Base-by-base conservation (phyloP, 805 yeast species). In the Starmerella floricola region DNA sequence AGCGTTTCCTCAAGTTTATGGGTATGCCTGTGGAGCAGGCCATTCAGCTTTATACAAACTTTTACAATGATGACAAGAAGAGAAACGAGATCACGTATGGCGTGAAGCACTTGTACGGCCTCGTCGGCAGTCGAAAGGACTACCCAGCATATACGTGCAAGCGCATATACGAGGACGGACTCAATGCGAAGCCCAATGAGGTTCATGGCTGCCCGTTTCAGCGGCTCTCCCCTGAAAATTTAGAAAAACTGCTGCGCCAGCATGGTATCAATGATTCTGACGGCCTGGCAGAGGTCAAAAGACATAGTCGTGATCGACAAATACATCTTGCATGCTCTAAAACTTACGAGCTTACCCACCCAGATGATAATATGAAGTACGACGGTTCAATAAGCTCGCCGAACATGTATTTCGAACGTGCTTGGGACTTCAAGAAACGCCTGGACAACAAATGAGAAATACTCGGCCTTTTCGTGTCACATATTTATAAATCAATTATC, bases 141-240 rank as follows among this genome's bases (percentile, higher is more conserved):
- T 86, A 85, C 62, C 73, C 74, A 54, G 94, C 97, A 3, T 73
- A 80, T 79, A 81, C 78, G 57, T 91, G 96, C 65, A 72, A 75
- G 31, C 76, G 79, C 1, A 84, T 91, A 32, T 61, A 84, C 44
- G 68, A 75, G 21, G 78, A 78, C 51, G 84, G 85, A 6, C 72
- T 77, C 3, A 23, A 41, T 8, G 45, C 41, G 4, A 31, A 28
- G 21, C 24, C 49, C 86, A 94, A 0, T 65, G 67, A 10, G 63
- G 68, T 35, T 67, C 71, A 88, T 57, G 98, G 98, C 2, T 88
- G 97, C 61, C 96, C 97, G 4, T 91, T 82, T 62, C 67, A 94
- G 41, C 88, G 81, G 54, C 65, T 81, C 54, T 67, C 72, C 11
- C 57, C 72, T n/a, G 93, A 83, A 34, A 69, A 72, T 40, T 65